phyloP scores from a whole-genome alignment of 306 rosid species.

The Betula pendula region DNA sequence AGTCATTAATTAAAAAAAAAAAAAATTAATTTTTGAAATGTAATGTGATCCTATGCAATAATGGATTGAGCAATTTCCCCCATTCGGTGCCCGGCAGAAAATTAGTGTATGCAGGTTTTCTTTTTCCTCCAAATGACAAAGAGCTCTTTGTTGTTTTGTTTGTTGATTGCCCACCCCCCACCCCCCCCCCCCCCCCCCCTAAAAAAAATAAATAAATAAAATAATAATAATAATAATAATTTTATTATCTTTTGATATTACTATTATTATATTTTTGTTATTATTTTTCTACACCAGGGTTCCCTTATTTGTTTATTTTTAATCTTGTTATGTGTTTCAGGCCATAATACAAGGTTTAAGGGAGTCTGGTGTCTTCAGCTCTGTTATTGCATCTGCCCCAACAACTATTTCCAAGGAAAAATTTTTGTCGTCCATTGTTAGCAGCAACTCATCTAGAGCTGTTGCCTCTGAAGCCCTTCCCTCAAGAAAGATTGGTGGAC shows the following conservation, averaged over 20 bases:
- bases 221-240: too few species aligned
- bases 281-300: background rate
- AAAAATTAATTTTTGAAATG: background rate
- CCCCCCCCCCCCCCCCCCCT: too few species aligned
- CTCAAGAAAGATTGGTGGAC: slow-evolving; percentile 53
- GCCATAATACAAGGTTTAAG: slow-evolving; percentile 80
- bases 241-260: background rate
- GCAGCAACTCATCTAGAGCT: slow-evolving; percentile 74
- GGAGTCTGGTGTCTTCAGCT: slow-evolving; percentile 90
- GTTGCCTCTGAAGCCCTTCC: slow-evolving; percentile 65
- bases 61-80: background rate
- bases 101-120: too few species aligned
- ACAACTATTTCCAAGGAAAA: slow-evolving; percentile 66
- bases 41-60: background rate
- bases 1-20: background rate
- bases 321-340: slow-evolving; percentile 36
- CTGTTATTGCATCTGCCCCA: slow-evolving; percentile 78
- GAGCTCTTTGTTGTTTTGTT: background rate
- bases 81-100: background rate
- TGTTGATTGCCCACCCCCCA: background rate
- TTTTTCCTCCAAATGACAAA: background rate
- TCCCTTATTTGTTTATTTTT: background rate
- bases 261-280: background rate
- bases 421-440: slow-evolving; percentile 63
- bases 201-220: too few species aligned